phyloP scores from a whole-genome alignment of 1,284 basidiomycete genomes.

The Boletus semigastroideus region DNA sequence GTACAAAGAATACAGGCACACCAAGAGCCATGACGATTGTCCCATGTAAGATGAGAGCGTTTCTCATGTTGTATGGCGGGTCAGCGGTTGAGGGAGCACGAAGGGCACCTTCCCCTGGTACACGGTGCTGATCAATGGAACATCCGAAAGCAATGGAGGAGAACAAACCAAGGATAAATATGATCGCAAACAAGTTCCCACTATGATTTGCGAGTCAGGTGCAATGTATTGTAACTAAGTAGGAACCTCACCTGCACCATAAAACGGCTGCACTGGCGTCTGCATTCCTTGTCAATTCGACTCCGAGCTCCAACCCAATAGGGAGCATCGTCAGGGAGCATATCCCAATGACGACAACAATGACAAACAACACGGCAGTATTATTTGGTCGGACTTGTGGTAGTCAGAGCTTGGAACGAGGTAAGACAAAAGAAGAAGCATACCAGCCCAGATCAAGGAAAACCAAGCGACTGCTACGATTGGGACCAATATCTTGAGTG shows the following conservation, averaged over 20 bases:
- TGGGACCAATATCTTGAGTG: constrained; percentile 60
- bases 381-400: constrained; percentile 52
- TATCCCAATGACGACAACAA: constrained; percentile 67
- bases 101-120: constrained; percentile 59
- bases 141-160: neutral
- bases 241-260: constrained; percentile 59
- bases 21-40: constrained; percentile 42
- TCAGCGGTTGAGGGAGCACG: constrained; percentile 55
- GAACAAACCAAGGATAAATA: constrained; percentile 64
- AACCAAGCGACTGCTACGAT: constrained; percentile 63
- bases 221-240: neutral
- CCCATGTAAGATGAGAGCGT: constrained; percentile 63
- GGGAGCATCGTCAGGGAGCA: constrained; percentile 68
- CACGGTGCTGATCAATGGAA: neutral
- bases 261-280: constrained; percentile 72
- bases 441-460: constrained; percentile 75
- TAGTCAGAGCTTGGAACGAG: neutral
- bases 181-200: constrained; percentile 60
- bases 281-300: constrained; percentile 74
- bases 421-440: constrained; percentile 17
- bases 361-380: constrained; percentile 55
- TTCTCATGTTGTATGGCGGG: constrained; percentile 70
- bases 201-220: constrained; percentile 34
- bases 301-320: constrained; percentile 69
- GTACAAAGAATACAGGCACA: constrained; percentile 45